phyloP scores from a whole-genome alignment of 2,329 filamentous ascomycete genomes.

The Davidsoniella neocaledoniae region DNA sequence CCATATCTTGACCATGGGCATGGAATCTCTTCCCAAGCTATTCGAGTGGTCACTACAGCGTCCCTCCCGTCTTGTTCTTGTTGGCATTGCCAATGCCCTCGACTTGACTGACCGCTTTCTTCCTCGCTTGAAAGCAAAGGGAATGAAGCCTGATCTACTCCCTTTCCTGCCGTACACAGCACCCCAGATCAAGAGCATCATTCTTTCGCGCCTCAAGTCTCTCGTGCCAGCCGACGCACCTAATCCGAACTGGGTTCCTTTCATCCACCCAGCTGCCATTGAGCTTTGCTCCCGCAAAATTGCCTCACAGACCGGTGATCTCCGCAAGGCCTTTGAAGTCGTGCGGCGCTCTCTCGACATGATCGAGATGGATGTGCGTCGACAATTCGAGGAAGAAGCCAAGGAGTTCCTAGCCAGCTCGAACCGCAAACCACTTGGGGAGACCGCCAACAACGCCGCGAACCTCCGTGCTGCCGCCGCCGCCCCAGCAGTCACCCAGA shows the following conservation, averaged over 20 bases:
- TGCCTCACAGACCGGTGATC: constrained; percentile 79
- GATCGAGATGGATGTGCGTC: constrained; percentile 67
- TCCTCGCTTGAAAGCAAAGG: constrained; percentile 80
- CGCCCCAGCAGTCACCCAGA: constrained; percentile 21
- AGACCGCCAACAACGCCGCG: constrained; percentile 37
- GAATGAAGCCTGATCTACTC: constrained; percentile 74
- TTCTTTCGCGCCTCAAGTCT: constrained; percentile 65
- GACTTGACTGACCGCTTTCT: constrained; percentile 92
- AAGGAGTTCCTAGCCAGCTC: constrained; percentile 44
- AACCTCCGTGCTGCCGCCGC: constrained; percentile 22
- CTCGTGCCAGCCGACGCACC: constrained; percentile 43
- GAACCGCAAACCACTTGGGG: constrained; percentile 59
- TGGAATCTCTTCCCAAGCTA: constrained; percentile 80
- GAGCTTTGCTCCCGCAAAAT: constrained; percentile 92
- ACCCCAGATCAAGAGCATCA: constrained; percentile 70
- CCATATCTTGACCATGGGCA: constrained; percentile 72
- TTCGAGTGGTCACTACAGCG: constrained; percentile 89
- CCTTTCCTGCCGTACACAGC: constrained; percentile 89
- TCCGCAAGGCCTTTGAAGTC: constrained; percentile 91
- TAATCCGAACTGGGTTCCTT: constrained; percentile 50
- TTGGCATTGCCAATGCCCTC: constrained; percentile 91
- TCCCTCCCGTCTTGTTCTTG: constrained; percentile 61
- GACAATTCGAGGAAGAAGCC: constrained; percentile 49
- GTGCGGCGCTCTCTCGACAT: constrained; percentile 78
- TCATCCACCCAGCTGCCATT: constrained; percentile 85